Evolutionary conservation across 371 early-diverging fungal species (phyloP).

Genomic region (Capniomyces stellatus): DNA sequence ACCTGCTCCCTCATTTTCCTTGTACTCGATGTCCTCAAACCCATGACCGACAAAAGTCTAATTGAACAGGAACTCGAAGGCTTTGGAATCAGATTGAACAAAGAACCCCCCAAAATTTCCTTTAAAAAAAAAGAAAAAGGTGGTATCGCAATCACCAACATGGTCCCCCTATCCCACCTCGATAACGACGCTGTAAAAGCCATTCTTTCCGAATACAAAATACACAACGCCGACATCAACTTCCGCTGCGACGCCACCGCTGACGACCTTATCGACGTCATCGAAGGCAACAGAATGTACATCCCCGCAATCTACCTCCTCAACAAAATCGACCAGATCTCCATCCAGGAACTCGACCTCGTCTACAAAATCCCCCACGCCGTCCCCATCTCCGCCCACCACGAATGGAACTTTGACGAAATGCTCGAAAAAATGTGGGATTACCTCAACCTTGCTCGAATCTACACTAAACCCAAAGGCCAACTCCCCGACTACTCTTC

Average conservation of each 20-base stretch:
- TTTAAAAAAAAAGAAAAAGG: slow-evolving; percentile 90
- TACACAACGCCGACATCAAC: slow-evolving; percentile 81
- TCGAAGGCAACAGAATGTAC: slow-evolving; percentile 74
- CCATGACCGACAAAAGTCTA: slow-evolving; percentile 80
- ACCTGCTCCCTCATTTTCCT: slow-evolving; percentile 88
- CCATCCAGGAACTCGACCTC: slow-evolving; percentile 81
- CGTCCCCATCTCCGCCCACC: slow-evolving; percentile 92
- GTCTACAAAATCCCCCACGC: slow-evolving; percentile 96
- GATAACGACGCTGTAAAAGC: slow-evolving; percentile 73
- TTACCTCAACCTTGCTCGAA: slow-evolving; percentile 34
- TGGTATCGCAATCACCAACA: slow-evolving; percentile 78
- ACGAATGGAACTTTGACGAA: slow-evolving; percentile 99
- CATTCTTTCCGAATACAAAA: slow-evolving; percentile 79
- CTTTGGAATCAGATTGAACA: slow-evolving; percentile 97
- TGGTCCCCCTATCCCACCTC: slow-evolving; percentile 67
- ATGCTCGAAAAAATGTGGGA: slow-evolving; percentile 91
- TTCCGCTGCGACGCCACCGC: slow-evolving; percentile 72
- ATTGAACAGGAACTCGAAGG: slow-evolving; percentile 98
- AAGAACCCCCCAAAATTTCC: slow-evolving; percentile 85
- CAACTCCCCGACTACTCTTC: slow-evolving; percentile 90
- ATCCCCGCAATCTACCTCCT: slow-evolving; percentile 78
- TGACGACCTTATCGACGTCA: slow-evolving; percentile 93
- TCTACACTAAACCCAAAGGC: slow-evolving; percentile 98
- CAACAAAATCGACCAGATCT: slow-evolving; percentile 93
- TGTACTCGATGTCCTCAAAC: slow-evolving; percentile 92